These are phyloP conservation scores for Ramularia endophylla DNA, from an alignment of 2,329 filamentous ascomycete species.

Conservation along the genomic window DNA sequence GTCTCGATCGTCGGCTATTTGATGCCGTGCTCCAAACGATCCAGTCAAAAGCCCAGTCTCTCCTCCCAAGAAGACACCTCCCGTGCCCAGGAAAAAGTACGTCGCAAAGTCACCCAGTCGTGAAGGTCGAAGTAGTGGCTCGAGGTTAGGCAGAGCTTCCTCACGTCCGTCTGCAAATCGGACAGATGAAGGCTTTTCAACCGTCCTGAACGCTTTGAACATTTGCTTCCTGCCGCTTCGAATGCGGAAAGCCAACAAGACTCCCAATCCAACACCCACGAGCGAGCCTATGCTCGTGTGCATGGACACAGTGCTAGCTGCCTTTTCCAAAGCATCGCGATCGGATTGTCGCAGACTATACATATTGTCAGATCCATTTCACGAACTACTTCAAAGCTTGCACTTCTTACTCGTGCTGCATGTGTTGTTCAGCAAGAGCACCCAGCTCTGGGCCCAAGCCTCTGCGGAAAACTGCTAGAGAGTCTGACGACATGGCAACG, in stretches of 20 bases:
- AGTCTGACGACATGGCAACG: slow-evolving; percentile 38
- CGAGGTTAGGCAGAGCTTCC: slow-evolving; percentile 57
- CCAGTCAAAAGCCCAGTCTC: slow-evolving; percentile 58
- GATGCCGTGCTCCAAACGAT: slow-evolving; percentile 47
- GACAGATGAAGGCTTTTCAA: slow-evolving; percentile 57
- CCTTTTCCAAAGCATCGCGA: slow-evolving; percentile 51
- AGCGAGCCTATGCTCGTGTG: slow-evolving; percentile 55
- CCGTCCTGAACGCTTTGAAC: slow-evolving; percentile 56
- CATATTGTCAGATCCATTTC: too few relatives aligned
- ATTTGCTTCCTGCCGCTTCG: slow-evolving; percentile 51
- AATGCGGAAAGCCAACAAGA: slow-evolving; percentile 53
- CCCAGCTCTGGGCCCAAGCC: slow-evolving; percentile 46
- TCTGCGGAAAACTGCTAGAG: slow-evolving; percentile 44
- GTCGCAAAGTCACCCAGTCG: slow-evolving; percentile 55
- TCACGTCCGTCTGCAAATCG: slow-evolving; percentile 56
- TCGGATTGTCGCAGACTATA: slow-evolving; percentile 49
- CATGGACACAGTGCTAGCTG: slow-evolving; percentile 49
- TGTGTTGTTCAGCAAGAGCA: slow-evolving; percentile 52
- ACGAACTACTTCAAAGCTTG: too few relatives aligned
- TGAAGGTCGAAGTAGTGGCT: slow-evolving; percentile 51
- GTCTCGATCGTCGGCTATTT: slow-evolving; percentile 50
- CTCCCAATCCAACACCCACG: slow-evolving; percentile 54
- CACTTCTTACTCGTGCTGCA: slow-evolving; percentile 47
- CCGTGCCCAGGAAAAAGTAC: slow-evolving; percentile 56
- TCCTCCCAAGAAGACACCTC: slow-evolving; percentile 59